Evolutionary conservation across 306 rosid genomes (phyloP).

Genomic region (Cucumis cinereus): DNA sequence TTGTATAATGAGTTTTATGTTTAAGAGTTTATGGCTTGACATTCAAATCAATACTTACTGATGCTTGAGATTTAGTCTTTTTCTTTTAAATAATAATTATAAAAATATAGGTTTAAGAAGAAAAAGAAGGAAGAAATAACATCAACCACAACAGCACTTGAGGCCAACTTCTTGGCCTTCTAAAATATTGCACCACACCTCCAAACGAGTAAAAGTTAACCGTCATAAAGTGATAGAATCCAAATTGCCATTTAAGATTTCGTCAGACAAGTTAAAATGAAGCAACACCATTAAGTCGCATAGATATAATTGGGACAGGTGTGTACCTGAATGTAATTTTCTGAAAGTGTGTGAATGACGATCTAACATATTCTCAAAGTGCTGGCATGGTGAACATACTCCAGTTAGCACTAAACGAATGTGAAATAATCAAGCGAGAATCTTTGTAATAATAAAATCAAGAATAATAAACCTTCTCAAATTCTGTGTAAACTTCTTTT

Average conservation of each 20-base stretch:
- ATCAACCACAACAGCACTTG: background rate
- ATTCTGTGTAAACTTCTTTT: conserved; percentile 58
- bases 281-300: background rate
- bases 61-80: background rate
- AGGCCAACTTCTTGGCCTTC: background rate
- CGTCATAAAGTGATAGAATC: background rate
- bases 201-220: background rate
- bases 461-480: conserved; percentile 50
- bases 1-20: too few species aligned
- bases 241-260: background rate
- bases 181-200: background rate
- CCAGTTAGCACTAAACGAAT: conserved; percentile 16
- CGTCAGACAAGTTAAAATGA: background rate
- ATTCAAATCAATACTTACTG: background rate
- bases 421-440: background rate
- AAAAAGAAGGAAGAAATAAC: background rate
- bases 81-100: background rate
- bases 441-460: conserved; percentile 10
- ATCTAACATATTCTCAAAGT: conserved; percentile 58
- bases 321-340: conserved; percentile 74
- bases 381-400: conserved; percentile 39
- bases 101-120: background rate
- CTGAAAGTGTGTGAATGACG: conserved; percentile 62
- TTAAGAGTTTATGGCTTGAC: too few species aligned
- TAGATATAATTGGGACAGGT: background rate